Evolutionary conservation across 202 grass and related monocot genomes (phyloP).

Genomic region (Setaria viridis): DNA sequence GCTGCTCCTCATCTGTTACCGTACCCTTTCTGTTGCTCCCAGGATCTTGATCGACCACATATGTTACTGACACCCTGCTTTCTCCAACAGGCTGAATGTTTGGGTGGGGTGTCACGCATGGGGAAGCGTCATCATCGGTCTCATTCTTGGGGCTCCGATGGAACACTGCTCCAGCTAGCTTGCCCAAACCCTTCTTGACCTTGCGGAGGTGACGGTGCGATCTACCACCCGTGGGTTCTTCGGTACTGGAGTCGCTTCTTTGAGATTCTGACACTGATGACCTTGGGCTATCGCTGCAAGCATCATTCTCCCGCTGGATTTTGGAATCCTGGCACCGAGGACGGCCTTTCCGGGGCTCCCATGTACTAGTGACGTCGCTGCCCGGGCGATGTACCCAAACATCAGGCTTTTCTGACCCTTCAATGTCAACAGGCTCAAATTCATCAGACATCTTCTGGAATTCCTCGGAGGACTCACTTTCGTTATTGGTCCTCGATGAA

Average conservation of each 20-base stretch:
- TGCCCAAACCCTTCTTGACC: constrained; percentile 74
- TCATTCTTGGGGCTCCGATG: constrained; percentile 52
- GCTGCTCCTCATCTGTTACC: constrained; percentile 1
- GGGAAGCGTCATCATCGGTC: constrained; percentile 35
- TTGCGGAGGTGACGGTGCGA: constrained; percentile 48
- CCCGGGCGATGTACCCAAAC: constrained; percentile 88
- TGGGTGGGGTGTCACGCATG: constrained; percentile 44
- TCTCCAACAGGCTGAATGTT: constrained; percentile 72
- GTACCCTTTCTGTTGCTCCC: constrained; percentile 19
- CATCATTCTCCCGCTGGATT: constrained; percentile 56
- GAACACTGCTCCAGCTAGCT: constrained; percentile 64
- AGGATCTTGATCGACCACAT: constrained; percentile 57
- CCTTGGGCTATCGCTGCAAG: constrained; percentile 57
- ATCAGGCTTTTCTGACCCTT: constrained; percentile 78
- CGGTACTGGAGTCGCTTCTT: constrained; percentile 67
- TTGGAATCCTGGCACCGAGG: constrained; percentile 52
- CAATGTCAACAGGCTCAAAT: constrained; percentile 76
- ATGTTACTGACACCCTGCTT: constrained; percentile 62
- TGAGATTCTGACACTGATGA: constrained; percentile 60
- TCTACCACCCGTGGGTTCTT: constrained; percentile 56
- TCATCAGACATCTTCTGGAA: constrained; percentile 72
- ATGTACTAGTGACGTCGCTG: constrained; percentile 59
- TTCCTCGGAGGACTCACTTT: constrained; percentile 39
- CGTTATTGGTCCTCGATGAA: constrained; percentile 51
- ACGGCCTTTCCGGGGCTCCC: constrained; percentile 80